Evolutionary conservation across 805 yeast genomes (phyloP), one percentile per base, ranked within the genome.

Genomic region (Yarrowia sp.): DNA sequence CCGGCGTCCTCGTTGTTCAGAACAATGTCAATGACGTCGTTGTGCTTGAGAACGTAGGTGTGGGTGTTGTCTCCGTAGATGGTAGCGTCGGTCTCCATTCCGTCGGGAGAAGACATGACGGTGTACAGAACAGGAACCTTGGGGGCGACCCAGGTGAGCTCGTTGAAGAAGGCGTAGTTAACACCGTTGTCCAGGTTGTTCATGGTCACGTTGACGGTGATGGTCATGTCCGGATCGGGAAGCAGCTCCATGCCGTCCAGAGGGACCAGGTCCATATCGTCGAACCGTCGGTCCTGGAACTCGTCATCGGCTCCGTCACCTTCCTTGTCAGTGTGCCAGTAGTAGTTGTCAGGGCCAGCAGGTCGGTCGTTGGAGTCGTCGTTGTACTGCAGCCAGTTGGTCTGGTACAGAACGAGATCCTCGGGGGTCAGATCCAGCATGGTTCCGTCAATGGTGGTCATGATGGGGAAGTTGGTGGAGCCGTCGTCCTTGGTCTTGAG

Each of bases 101-200:
- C 77, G 39, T 75, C 72, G 30, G 82, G 88, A 42, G 97, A 84
- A 53, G 88, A 81, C 73, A 92, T 76, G n/a, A 85, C 97, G 3
- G 97, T 86, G 78, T 86, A 84, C 70, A 95, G 80, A 7, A 93
- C 81, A 61, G 99, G 99, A 15, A 94, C 96, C 79, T 86, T 89
- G 71, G 98, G 97, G 44, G 85, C 77, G 42, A 85, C 81, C 79
- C 85, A 95, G 30, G 96, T 85, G 75, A 90, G 82, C 76, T 91
- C 89, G 83, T 94, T 93, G 88, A 94, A 92, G 81, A 94, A 90
- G n/a, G 98, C 98, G 76, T 95, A 95, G 81, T 92, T 92, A 70
- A 88, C 83, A 81, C 99, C 99, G 78, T 92, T 82, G 60, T 83
- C 84, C 78, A 95, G 83, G 82, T 91, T 91, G 77, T 89, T 88